phyloP scores from a whole-genome alignment of 1,284 basidiomycete genomes.

The Apiotrichum laibachii region DNA sequence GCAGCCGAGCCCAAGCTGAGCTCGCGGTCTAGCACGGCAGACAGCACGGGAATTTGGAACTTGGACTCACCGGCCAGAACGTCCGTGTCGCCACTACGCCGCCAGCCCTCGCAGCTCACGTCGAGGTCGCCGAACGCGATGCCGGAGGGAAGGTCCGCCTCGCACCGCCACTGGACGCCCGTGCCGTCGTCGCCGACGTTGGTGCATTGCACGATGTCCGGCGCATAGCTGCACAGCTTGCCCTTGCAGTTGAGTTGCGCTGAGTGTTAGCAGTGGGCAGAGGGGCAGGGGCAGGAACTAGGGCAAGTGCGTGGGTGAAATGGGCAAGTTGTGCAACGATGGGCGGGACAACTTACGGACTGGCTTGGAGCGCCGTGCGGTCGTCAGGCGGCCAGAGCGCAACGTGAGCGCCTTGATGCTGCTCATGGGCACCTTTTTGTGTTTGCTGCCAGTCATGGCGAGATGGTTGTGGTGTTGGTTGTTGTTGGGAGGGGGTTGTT shows the following conservation, averaged over 20 bases:
- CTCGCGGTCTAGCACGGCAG: too few species aligned
- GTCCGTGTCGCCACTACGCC: slow-evolving; percentile 69
- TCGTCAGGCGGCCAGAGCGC: slow-evolving; percentile 66
- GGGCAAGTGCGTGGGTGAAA: background rate
- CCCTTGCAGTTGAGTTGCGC: slow-evolving; percentile 76
- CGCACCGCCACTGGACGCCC: slow-evolving; percentile 82
- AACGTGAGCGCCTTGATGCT: slow-evolving; percentile 74
- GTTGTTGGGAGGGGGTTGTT: too few species aligned
- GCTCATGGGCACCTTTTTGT: slow-evolving; percentile 58
- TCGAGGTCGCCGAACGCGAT: slow-evolving; percentile 76
- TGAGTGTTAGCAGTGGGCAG: slow-evolving; percentile 13
- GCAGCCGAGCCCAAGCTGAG: background rate
- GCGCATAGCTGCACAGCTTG: slow-evolving; percentile 72
- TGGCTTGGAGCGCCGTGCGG: slow-evolving; percentile 63
- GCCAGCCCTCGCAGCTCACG: slow-evolving; percentile 87
- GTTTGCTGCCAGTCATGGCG: too few species aligned
- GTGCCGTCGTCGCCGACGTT: slow-evolving; percentile 71
- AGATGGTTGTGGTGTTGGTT: too few species aligned
- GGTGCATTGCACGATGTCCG: slow-evolving; percentile 79
- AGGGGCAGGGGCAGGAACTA: background rate
- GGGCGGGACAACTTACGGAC: slow-evolving; percentile 58
- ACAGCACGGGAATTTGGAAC: too few species aligned
- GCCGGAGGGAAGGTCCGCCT: slow-evolving; percentile 78
- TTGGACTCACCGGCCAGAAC: slow-evolving; percentile 70
- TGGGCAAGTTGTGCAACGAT: too few species aligned